Evolutionary conservation across 192 early-diverging fungal genomes (phyloP), one percentile per base, ranked within the genome.

Genomic region (Helicostylum pulchrum): DNA sequence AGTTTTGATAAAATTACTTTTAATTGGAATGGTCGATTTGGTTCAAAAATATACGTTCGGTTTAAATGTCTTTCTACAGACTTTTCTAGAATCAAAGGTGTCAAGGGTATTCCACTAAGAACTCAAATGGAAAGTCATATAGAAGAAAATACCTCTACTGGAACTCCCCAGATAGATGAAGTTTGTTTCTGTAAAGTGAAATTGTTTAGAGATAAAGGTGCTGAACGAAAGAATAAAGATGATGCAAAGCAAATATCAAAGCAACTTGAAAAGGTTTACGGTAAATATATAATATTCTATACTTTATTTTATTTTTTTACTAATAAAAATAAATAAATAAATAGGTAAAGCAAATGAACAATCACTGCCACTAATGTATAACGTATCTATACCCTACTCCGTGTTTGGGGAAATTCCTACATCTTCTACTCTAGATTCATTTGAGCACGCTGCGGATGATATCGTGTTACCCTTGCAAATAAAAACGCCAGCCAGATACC

Each of bases 11-110:
- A 83, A 6, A 81, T 88, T n/a, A 73, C 81, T 7, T 84, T 90
- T 72, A 79, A 83, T 21, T 90, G 88, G 88, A 78, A 85, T 42
- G 84, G 85, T 12, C 72, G 75, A 20, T 72, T 75, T 31, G 80
- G 82, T 17, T 83, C 85, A 60, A 84, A 85, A 52, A 74, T 90
- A 17, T 78, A 80, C 73, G 62, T 88, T 19, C 80, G 85, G 23
- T 90, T 88, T 67, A 88, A 88, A 64, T 88, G 85, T 65, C 68
- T 90, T 30, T 90, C 88, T 2, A 90, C 88, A 0, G 88, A 90
- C 61, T 90, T 90, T 68, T 87, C 85, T 55, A 67, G 85, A 7
- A 85, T 90, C 68, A 90, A 90, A 74, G 88, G 87, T 50, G 86
- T 88, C 59, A 90, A 88, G 66, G 88, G 88, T 1, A 85, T 87